Base-by-base conservation (phyloP, 176 grass and related monocot genomes). In the Canna indica region DNA sequence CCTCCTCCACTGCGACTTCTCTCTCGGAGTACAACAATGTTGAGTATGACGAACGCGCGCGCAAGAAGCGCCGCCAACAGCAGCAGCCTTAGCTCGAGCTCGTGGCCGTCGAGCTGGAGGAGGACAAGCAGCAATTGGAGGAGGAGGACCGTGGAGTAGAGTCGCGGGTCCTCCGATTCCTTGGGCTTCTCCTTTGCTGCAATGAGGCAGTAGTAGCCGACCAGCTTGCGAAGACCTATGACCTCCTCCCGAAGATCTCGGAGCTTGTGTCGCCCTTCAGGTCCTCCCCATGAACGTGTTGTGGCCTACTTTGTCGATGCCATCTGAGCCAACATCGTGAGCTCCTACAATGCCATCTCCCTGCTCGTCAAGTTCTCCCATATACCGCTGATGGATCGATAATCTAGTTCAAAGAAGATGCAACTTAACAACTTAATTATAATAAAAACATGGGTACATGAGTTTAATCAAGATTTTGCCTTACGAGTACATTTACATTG, bases 281-380 rank as follows among this genome's bases (percentile, higher is more conserved):
- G 9, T 87, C 88, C 0, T 96, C 85, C 5, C 85, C 88, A n/a
- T 0, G 88, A 96, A 81, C 88, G 92, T 60, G 88, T 89, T 13
- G 88, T 77, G 1, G 85, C 88, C 20, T 96, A 96, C 83, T 96
- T 96, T 81, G 88, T 78, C 0, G 92, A 96, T 67, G 85, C 92
- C 14, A 85, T 96, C 25, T 78, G 82, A 20, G 81, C 92, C 30
- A 83, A 81, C 46, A 85, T 96, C 47, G 58, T 91, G 0, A 91
- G 92, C 74, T 96, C 78, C 20, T 96, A 96, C 81, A 96, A 96
- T 74, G 71, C 85, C 53, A 81, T 96, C 60, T 86, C 91, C 0
- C 91, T 88, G 42, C 85, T 96, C 44, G 83, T 91, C 69, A 96
- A 91, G 72, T 96, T 96, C 91, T 88, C 91, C 28, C 85, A 96